phyloP scores from a whole-genome alignment of 1,284 basidiomycete species.

The Rhodofomes roseus region DNA sequence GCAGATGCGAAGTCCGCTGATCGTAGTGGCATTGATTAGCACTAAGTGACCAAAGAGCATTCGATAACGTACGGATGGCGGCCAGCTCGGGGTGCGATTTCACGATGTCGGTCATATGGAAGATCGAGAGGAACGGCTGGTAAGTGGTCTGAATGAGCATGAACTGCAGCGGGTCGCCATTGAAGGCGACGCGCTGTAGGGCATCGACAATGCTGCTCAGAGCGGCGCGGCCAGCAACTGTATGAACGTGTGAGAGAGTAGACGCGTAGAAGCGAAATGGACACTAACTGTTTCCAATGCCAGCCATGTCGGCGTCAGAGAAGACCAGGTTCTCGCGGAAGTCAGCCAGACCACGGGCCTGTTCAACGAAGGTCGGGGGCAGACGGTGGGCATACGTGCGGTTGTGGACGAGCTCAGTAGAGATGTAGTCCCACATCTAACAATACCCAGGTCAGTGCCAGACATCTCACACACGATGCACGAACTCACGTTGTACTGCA shows the following conservation, averaged over 20 bases:
- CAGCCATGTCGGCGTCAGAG: slow-evolving; percentile 53
- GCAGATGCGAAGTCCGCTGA: slow-evolving; percentile 78
- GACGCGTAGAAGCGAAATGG: too few relatives aligned
- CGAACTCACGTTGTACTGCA: slow-evolving; percentile 61
- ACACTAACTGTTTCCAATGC: slow-evolving; percentile 68
- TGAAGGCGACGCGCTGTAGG: slow-evolving; percentile 74
- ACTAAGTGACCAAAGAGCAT: neutral
- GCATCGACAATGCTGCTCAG: slow-evolving; percentile 67
- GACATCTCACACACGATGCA: neutral
- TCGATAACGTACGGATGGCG: slow-evolving; percentile 52
- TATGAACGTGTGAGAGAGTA: neutral
- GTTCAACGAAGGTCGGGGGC: slow-evolving; percentile 64
- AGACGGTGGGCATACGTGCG: slow-evolving; percentile 71
- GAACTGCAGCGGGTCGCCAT: slow-evolving; percentile 74
- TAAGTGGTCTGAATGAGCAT: slow-evolving; percentile 76
- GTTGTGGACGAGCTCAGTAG: slow-evolving; percentile 76
- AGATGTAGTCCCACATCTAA: slow-evolving; percentile 75
- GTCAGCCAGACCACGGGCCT: slow-evolving; percentile 69
- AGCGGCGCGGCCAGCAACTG: slow-evolving; percentile 79
- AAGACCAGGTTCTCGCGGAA: slow-evolving; percentile 80
- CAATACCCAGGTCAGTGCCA: neutral
- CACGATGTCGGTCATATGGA: slow-evolving; percentile 69
- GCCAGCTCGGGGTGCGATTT: slow-evolving; percentile 54
- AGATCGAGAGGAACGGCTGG: slow-evolving; percentile 86
- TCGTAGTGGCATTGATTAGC: neutral